Conservation (phyloP, 1,139 yeast species). For the Candida sanyaensis region DNA sequence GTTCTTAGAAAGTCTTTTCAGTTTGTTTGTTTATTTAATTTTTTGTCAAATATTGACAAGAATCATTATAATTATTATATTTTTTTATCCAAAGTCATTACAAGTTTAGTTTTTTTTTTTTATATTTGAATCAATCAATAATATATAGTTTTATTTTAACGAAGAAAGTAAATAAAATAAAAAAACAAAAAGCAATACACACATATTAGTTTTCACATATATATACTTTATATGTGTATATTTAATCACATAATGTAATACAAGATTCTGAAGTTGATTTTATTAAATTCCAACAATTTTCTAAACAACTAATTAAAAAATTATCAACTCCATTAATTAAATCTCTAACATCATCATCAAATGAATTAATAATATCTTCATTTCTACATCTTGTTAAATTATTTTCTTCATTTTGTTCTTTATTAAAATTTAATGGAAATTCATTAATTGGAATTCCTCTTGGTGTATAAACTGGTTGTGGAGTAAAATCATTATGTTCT, state of each 20-base stretch:
- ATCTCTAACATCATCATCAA: slow-evolving; percentile 18
- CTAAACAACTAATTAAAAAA: slow-evolving; percentile 15
- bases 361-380: slow-evolving; percentile 20
- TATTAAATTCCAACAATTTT: slow-evolving; percentile 12
- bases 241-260: slow-evolving; percentile 2
- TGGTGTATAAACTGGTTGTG: slow-evolving; percentile 24
- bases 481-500: slow-evolving; percentile 7
- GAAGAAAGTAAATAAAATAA: no score
- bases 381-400: slow-evolving; percentile 8
- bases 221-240: no score
- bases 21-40: slow-evolving; percentile 5
- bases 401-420: slow-evolving; percentile 12
- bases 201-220: background rate
- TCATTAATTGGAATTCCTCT: slow-evolving; percentile 27
- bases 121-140: background rate
- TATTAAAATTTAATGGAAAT: slow-evolving; percentile 19
- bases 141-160: background rate
- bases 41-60: background rate
- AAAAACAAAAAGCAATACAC: background rate
- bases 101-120: background rate
- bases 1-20: slow-evolving; percentile 9
- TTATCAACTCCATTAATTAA: slow-evolving; percentile 17
- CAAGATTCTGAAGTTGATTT: slow-evolving; percentile 8
- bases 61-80: no score
- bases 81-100: no score